Evolutionary conservation across 148 eudicot genomes (phyloP).

Genomic region (Rheum nobile): DNA sequence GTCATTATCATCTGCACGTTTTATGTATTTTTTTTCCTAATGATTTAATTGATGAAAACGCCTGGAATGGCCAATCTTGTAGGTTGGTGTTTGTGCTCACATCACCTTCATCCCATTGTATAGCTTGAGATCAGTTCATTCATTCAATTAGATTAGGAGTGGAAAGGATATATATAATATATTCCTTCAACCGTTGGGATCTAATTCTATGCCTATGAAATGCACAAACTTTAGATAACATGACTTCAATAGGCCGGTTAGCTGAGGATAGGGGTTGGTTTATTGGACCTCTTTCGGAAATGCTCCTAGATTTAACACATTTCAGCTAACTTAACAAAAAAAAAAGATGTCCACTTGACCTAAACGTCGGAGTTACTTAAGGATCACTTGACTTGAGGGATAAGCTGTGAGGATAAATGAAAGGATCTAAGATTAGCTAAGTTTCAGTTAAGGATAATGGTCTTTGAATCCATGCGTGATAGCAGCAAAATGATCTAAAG

Average conservation of each 20-base stretch:
- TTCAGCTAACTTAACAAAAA: not conserved
- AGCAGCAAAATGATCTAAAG: not conserved
- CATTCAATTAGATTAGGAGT: not conserved
- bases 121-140: not conserved
- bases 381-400: not conserved
- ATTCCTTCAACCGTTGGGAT: not conserved
- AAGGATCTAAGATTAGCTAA: not conserved
- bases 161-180: not conserved
- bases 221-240: too few species aligned
- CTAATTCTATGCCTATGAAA: too few species aligned
- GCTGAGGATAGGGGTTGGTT: not conserved
- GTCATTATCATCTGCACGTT: not conserved
- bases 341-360: not conserved
- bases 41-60: not conserved
- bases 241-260: too few species aligned
- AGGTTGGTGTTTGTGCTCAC: not conserved
- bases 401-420: not conserved
- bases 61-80: not conserved
- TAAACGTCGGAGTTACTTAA: not conserved
- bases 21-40: not conserved
- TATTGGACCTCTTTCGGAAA: not conserved
- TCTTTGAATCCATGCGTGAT: not conserved
- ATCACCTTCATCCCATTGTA: too few species aligned
- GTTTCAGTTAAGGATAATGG: not conserved
- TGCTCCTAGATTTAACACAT: not conserved